Conservation (phyloP, 2,329 filamentous ascomycete species). For the Penicillium expansum region DNA sequence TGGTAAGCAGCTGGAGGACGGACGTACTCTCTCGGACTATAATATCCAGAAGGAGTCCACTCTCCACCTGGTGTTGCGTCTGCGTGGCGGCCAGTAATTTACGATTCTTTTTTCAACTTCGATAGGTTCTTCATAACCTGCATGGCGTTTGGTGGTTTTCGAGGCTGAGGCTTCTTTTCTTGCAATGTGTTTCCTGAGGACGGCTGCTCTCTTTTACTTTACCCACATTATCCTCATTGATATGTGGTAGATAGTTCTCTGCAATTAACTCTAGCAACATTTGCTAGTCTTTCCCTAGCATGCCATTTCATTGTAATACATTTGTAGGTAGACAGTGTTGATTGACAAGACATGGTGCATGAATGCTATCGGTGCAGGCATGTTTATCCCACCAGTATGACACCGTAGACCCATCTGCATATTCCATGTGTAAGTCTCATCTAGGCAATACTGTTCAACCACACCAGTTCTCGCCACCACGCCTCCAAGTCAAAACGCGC, state of each 20-base stretch:
- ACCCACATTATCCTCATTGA: conserved; percentile 4
- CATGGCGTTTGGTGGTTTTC: conserved; percentile 40
- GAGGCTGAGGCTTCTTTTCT: conserved; percentile 27
- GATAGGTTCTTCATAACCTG: conserved; percentile 31
- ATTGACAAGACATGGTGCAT: neutral
- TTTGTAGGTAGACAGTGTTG: neutral
- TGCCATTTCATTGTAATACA: neutral
- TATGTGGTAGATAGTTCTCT: conserved; percentile 10
- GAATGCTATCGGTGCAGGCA: neutral
- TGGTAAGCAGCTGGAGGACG: conserved; percentile 61
- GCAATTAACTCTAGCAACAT: conserved; percentile 3
- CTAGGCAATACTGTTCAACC: neutral
- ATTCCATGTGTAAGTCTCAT: neutral
- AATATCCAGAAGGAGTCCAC: conserved; percentile 62
- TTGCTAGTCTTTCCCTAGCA: neutral
- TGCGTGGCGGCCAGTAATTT: conserved; percentile 44
- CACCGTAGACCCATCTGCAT: neutral
- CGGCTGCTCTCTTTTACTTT: conserved; percentile 25
- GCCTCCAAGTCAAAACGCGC: neutral
- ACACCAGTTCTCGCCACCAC: neutral
- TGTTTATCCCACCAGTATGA: neutral
- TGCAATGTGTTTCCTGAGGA: conserved; percentile 18
- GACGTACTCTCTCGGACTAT: conserved; percentile 53
- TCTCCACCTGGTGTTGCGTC: conserved; percentile 57
- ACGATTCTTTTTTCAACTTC: conserved; percentile 23